Conservation (phyloP, 345 rosid species). For the Bruguiera gymnorhiza region DNA sequence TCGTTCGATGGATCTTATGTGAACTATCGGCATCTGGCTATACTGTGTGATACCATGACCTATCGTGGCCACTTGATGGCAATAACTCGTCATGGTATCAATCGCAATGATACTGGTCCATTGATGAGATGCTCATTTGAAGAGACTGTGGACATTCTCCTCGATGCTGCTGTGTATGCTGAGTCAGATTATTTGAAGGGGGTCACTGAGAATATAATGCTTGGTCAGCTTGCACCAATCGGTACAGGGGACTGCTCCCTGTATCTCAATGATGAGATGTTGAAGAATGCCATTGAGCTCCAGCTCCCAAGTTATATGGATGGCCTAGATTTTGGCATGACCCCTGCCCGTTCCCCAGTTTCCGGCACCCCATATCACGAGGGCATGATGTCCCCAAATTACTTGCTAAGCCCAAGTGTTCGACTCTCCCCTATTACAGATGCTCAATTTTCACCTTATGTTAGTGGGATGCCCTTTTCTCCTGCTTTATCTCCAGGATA, state of each 20-base stretch:
- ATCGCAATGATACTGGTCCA: conserved; percentile 94
- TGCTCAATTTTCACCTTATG: conserved; percentile 95
- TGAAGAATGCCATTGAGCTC: conserved; percentile 95
- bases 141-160: conserved; percentile 96
- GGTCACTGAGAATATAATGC: conserved; percentile 94
- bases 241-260: conserved; percentile 89
- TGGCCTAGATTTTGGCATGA: conserved; percentile 81
- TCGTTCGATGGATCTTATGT: conserved; percentile 98
- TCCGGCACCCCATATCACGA: conserved; percentile 96
- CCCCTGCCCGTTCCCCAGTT: conserved; percentile 83
- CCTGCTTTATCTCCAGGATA: conserved; percentile 83
- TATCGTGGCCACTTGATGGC: conserved; percentile 99
- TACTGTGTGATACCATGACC: conserved; percentile 96
- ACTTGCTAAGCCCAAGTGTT: conserved; percentile 71
- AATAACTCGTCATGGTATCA: conserved; percentile 96
- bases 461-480: conserved; percentile 82
- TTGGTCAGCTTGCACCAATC: conserved; percentile 96
- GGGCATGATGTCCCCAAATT: conserved; percentile 93
- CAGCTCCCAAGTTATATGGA: conserved; percentile 98
- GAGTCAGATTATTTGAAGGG: conserved; percentile 83
- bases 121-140: conserved; percentile 98
- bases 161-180: conserved; percentile 96
- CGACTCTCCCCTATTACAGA: conserved; percentile 78
- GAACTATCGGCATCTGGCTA: conserved; percentile 94
- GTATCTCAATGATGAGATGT: conserved; percentile 93